Evolutionary conservation across 768 basidiomycete species (phyloP), one percentile per base, ranked within the genome.

Genomic region (Amanita rimosa): DNA sequence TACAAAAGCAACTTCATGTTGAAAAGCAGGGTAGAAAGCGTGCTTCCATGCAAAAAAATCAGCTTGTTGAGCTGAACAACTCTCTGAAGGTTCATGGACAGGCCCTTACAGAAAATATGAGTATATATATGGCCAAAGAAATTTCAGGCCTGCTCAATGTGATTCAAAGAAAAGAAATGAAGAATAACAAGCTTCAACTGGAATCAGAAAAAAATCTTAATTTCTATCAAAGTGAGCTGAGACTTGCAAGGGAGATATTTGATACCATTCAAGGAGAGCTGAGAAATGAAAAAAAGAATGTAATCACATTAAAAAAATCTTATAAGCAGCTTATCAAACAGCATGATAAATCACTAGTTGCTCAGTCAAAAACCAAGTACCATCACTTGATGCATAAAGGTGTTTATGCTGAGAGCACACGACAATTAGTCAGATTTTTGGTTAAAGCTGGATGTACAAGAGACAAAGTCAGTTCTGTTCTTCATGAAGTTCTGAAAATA

Each of bases 381-480:
- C n/a, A n/a, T n/a, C n/a, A n/a, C n/a, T n/a, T n/a, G n/a, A n/a
- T n/a, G n/a, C n/a, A n/a, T n/a, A n/a, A n/a, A n/a, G n/a, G n/a
- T n/a, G n/a, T n/a, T n/a, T n/a, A n/a, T n/a, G n/a, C n/a, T n/a
- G n/a, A n/a, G n/a, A n/a, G n/a, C n/a, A 39, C 49, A 16, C 31
- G 29, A 17, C 6, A 45, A 22, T 33, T 50, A 22, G 21, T 44
- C 27, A 31, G 27, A 26, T 34, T 44, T 34, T 43, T 50, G 33
- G 49, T 50, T 21, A 44, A 35, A 33, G 41, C 42, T 44, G 52
- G 52, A 0, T 53, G 52, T 44, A 43, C 48, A 36, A 49, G 44
- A 45, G 43, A 49, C 35, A 31, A 53, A 36, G 52, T 50, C 14
- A 50, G 49, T 19, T 24, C 27, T 50, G 39, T 44, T 27, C 49